Base-by-base conservation (phyloP, 2,329 filamentous ascomycete genomes). In the Venturia effusa region DNA sequence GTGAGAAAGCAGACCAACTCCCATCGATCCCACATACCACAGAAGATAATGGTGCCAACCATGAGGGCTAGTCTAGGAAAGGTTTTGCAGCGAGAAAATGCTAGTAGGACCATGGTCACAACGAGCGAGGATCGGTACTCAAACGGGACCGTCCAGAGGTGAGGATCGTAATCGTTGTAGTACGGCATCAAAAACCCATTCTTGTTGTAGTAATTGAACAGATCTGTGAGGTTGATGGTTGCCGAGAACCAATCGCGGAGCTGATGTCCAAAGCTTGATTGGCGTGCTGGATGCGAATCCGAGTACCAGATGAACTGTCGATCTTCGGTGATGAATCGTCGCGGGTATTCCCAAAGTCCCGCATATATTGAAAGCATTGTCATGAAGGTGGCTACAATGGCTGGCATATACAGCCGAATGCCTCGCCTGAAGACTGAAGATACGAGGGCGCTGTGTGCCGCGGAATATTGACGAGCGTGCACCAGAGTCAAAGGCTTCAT, bases 61-160 rank as follows among this genome's bases (percentile, higher is more conserved):
- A 32, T 34, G n/a, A 64, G 40, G 10, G 32, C 13, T 3, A 62
- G 24, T 37, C 62, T 41, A 22, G 43, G 2, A 5, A 22, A 11
- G 8, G 11, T 39, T 32, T 48, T 60, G 43, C 62, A 64, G 30
- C 19, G 62, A 22, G 62, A 64, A 39, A 80, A 78, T 24, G 77
- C 83, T 3, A 84, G 66, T 27, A 84, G 71, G 13, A 77, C 75
- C 10, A 85, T 72, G 70, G 85, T 85, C 15, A 85, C 76, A 65
- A 82, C 77, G 69, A 86, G 79, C 2, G 82, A 84, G 70, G 80
- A 83, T 65, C 81, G 77, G 69, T 83, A 84, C 70, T 86, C 84
- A 59, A 84, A 78, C 2, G 84, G 83, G 55, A 86, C 85, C 3
- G 84, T 85, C 84, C 84, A 86, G 34, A 85, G 72, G 66, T 86